Conservation (phyloP, 208 protist species). For the Crithidia acanthocephali region DNA sequence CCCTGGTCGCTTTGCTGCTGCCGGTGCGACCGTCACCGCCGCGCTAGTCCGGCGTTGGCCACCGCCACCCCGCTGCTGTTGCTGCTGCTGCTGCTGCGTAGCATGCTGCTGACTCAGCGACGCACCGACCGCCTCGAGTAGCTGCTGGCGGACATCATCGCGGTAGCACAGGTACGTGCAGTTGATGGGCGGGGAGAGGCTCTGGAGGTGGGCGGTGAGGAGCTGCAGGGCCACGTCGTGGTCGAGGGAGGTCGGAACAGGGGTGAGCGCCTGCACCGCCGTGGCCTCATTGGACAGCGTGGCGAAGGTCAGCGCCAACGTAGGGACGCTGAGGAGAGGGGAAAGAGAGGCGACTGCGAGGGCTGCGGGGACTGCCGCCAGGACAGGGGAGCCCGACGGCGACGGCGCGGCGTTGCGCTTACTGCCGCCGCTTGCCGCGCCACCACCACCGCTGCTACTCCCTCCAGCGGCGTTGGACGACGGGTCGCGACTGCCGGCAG, state of each 20-base stretch:
- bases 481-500: constrained; percentile 10
- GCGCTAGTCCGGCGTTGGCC: background rate
- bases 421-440: background rate
- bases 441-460: background rate
- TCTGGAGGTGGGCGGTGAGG: constrained; percentile 63
- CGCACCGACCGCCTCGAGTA: constrained; percentile 29
- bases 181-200: constrained; percentile 51
- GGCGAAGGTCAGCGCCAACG: constrained; percentile 51
- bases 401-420: constrained; percentile 7
- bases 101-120: constrained; percentile 31
- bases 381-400: background rate
- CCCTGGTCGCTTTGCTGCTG: constrained; percentile 9
- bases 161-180: constrained; percentile 82
- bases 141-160: constrained; percentile 41
- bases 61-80: constrained; percentile 10
- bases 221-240: constrained; percentile 65
- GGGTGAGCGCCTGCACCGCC: constrained; percentile 46
- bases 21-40: background rate
- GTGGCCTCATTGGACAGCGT: constrained; percentile 55
- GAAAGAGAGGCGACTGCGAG: background rate
- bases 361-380: too few species aligned
- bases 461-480: too few species aligned
- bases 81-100: constrained; percentile 21
- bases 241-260: constrained; percentile 52
- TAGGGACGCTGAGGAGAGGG: constrained; percentile 46